phyloP scores from a whole-genome alignment of 2,329 filamentous ascomycete genomes.

The Trichoderma cornu-damae region DNA sequence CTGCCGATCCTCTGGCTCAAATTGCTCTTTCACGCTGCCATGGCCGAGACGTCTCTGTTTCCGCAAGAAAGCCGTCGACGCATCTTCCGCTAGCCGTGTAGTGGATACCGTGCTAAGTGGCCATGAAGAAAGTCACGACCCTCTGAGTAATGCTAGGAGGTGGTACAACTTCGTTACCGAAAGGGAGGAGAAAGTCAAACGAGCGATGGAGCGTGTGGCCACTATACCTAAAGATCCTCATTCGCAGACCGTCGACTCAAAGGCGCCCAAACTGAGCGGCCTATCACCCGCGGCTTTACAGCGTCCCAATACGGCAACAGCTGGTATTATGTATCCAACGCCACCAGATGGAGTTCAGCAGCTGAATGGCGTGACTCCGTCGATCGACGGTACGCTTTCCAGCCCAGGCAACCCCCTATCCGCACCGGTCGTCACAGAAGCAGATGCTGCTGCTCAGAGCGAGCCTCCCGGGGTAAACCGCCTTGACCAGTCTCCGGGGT shows the following conservation, averaged over 20 bases:
- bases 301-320: slow-evolving; percentile 43
- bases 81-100: slow-evolving; percentile 36
- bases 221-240: slow-evolving; percentile 41
- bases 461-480: slow-evolving; percentile 22
- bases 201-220: slow-evolving; percentile 47
- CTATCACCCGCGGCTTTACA: slow-evolving; percentile 50
- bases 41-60: slow-evolving; percentile 54
- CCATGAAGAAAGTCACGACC: slow-evolving; percentile 43
- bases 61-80: slow-evolving; percentile 42
- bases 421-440: slow-evolving; percentile 30
- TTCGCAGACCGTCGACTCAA: slow-evolving; percentile 39
- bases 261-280: slow-evolving; percentile 41
- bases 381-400: slow-evolving; percentile 50
- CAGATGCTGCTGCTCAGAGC: slow-evolving; percentile 25
- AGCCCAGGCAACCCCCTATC: slow-evolving; percentile 48
- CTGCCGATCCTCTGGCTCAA: slow-evolving; percentile 34
- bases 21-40: slow-evolving; percentile 39
- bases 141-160: slow-evolving; percentile 42
- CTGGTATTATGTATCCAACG: slow-evolving; percentile 63
- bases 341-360: slow-evolving; percentile 62
- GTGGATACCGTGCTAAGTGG: slow-evolving; percentile 37
- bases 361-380: slow-evolving; percentile 48
- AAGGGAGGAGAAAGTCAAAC: slow-evolving; percentile 46
- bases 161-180: slow-evolving; percentile 45
- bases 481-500: slow-evolving; percentile 30